Base-by-base conservation (phyloP, 208 protist genomes). In the Trypanosoma melophagium region DNA sequence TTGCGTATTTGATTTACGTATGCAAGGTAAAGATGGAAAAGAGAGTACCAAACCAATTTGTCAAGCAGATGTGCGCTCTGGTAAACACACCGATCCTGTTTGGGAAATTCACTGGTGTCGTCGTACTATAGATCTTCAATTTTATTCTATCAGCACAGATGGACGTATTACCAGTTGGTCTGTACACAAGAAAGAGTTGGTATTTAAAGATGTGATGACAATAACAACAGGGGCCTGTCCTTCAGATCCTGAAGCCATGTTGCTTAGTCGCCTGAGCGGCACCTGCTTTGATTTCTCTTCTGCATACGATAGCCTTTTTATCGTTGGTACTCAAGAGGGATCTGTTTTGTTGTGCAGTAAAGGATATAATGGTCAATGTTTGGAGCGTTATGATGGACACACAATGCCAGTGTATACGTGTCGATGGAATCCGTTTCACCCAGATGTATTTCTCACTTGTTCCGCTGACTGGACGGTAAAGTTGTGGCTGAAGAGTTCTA, bases 381-480 rank as follows among this genome's bases (percentile, higher is more conserved):
- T 98, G 21, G 85, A 95, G 66, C 94, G 87, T 17, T 99, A 98
- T 76, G 88, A 94, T 24, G 94, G 93, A 3, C 92, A 97, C 80
- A 85, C 87, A 73, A 96, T 98, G 88, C 86, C 93, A 7, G 91
- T 99, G 17, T 98, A 99, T 84, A 85, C 91, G 24, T 89, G 90
- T 3, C 88, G 89, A 66, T 99, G 97, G 97, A 99, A 98, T 80
- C 84, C 79, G 7, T 99, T 97, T 77, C 96, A 99, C 73, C 84
- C 88, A 0, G 79, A 93, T 64, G 82, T 98, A 40, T 99, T 99
- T 80, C 54, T 98, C 54, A 98, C 97, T 41, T 94, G 87, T 77
- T 97, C 92, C 2, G 95, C 95, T 0, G 98, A 99, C 80, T 99
- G 98, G 98, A 98, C 94, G 12, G 93, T 99, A 19, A 98, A 98